A percentile compares a stretch with the other conserved stretches of the same genome.
Evolutionary conservation across 306 rosid genomes (phyloP).

Genomic region (Betula pendula): DNA sequence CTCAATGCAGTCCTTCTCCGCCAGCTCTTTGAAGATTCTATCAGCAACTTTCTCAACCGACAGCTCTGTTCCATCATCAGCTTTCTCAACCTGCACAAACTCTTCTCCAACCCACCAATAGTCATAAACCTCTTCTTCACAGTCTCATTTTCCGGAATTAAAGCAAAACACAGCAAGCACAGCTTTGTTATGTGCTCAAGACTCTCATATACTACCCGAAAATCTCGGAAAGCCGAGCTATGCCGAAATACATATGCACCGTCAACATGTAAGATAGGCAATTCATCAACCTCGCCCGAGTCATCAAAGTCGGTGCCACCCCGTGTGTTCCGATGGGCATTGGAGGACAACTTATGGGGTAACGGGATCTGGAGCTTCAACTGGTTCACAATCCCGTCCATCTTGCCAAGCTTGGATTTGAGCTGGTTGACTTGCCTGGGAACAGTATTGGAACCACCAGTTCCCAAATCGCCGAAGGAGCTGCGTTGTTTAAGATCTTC

Average conservation of each 20-base stretch:
- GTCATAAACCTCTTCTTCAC: conserved; percentile 33
- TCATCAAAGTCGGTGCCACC: not conserved
- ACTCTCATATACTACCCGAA: not conserved
- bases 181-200: not conserved
- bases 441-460: too few relatives aligned
- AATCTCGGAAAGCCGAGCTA: not conserved
- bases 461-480: too few relatives aligned
- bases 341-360: too few relatives aligned
- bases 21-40: not conserved
- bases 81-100: not conserved
- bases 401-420: too few relatives aligned
- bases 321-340: not conserved
- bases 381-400: too few relatives aligned
- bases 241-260: not conserved
- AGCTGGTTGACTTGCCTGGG: too few relatives aligned
- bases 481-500: too few relatives aligned
- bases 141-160: conserved; percentile 19
- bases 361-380: too few relatives aligned
- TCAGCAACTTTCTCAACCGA: not conserved
- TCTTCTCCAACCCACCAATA: conserved; percentile 36
- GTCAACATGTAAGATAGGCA: not conserved
- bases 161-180: conserved; percentile 17
- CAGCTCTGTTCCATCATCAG: not conserved
- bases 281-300: too few relatives aligned
- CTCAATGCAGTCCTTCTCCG: conserved; percentile 26